phyloP scores from a whole-genome alignment of 2,329 filamentous ascomycete genomes.

The Xylariaceae sp. region DNA sequence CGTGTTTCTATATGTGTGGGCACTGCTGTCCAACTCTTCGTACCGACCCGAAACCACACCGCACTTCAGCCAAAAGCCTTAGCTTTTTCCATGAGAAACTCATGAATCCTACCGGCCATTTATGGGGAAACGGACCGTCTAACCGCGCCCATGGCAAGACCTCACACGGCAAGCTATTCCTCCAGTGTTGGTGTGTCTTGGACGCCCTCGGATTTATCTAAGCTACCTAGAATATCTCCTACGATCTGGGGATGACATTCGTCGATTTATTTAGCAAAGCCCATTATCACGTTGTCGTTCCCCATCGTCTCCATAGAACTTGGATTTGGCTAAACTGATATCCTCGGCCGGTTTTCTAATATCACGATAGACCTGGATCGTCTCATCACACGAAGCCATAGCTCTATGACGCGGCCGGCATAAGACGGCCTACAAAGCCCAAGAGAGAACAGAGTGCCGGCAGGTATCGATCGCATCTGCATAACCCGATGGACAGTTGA shows the following conservation, averaged over 20 bases:
- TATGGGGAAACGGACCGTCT: conserved; percentile 25
- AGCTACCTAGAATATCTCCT: conserved; percentile 8
- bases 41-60: conserved; percentile 8
- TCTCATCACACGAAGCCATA: neutral
- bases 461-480: neutral
- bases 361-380: conserved; percentile 4
- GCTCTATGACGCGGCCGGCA: conserved; percentile 4
- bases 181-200: conserved; percentile 10
- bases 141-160: conserved; percentile 13
- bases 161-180: conserved; percentile 5
- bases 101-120: conserved; percentile 17
- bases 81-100: conserved; percentile 12
- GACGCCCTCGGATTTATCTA: neutral
- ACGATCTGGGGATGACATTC: conserved; percentile 1
- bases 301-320: neutral
- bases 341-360: neutral
- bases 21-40: conserved; percentile 8
- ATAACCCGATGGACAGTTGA: neutral
- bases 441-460: neutral
- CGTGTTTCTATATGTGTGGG: conserved; percentile 7
- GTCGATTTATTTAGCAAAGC: neutral
- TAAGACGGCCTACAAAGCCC: conserved; percentile 18
- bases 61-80: conserved; percentile 27
- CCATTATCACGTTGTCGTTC: neutral
- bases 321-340: no score